phyloP scores from a whole-genome alignment of 768 basidiomycete genomes.

The Mycena pura region DNA sequence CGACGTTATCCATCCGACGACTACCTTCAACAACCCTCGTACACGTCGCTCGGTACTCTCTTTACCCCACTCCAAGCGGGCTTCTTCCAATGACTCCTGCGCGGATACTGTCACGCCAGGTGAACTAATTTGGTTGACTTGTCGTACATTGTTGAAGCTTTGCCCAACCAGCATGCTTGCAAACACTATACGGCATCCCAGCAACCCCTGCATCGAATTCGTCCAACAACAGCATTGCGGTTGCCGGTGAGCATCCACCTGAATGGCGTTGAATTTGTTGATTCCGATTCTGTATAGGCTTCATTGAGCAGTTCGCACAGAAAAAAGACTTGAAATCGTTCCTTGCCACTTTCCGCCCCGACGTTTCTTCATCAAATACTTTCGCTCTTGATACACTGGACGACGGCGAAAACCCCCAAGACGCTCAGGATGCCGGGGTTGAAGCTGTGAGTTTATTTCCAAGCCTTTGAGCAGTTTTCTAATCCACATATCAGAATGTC shows the following conservation, averaged over 20 bases:
- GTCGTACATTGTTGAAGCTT: not conserved
- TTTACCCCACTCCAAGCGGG: not conserved
- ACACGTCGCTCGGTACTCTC: constrained; percentile 29
- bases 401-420: constrained; percentile 27
- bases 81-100: not conserved
- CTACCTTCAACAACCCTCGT: constrained; percentile 30
- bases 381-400: constrained; percentile 24
- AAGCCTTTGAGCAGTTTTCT: not conserved
- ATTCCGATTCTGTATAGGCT: constrained; percentile 37
- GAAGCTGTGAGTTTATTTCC: constrained; percentile 27
- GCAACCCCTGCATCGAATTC: constrained; percentile 33
- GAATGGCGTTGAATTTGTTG: too few species aligned
- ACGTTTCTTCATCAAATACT: constrained; percentile 27
- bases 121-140: not conserved
- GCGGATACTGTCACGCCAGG: constrained; percentile 13
- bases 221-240: constrained; percentile 19
- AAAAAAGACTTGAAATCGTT: constrained; percentile 26
- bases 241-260: constrained; percentile 15
- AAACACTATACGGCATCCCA: constrained; percentile 39
- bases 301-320: constrained; percentile 28
- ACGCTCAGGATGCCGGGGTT: constrained; percentile 12
- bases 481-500: not conserved
- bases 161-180: constrained; percentile 28
- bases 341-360: constrained; percentile 27
- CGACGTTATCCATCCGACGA: constrained; percentile 43